Evolutionary conservation across 495 filamentous ascomycete genomes (phyloP).

Genomic region (Chaetomidium leptoderma): DNA sequence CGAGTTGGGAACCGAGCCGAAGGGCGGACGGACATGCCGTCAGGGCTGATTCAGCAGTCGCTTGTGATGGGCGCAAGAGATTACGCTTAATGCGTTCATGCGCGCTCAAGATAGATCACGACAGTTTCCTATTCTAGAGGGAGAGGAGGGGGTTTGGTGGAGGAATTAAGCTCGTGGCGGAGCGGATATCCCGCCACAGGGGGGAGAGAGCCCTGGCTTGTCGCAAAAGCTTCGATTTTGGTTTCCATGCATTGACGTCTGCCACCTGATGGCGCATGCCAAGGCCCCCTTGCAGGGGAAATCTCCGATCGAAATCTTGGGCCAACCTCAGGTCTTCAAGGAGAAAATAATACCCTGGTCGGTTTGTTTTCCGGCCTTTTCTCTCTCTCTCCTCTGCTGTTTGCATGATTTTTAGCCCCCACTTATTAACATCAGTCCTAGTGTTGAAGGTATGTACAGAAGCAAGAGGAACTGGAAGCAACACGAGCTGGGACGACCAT

Average conservation of each 20-base stretch:
- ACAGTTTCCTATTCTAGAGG: background rate
- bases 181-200: background rate
- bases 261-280: conserved; percentile 3
- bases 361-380: too few species aligned
- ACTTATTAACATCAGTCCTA: too few species aligned
- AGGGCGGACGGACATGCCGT: background rate
- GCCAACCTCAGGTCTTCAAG: background rate
- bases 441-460: too few species aligned
- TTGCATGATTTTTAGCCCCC: too few species aligned
- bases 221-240: conserved; percentile 8
- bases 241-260: conserved; percentile 11
- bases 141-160: background rate
- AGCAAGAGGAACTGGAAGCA: too few species aligned
- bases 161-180: background rate
- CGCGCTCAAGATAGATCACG: conserved; percentile 18
- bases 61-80: conserved; percentile 25
- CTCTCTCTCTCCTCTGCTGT: too few species aligned
- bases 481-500: too few species aligned
- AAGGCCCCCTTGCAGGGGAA: conserved; percentile 10
- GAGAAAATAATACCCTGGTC: background rate
- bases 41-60: conserved; percentile 30
- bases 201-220: background rate
- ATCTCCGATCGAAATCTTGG: conserved; percentile 2
- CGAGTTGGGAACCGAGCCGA: conserved; percentile 21
- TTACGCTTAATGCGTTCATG: conserved; percentile 37